These are phyloP conservation scores for Meredithiella fracta DNA, from an alignment of 2,329 filamentous ascomycete genomes.

Conservation along the genomic window DNA sequence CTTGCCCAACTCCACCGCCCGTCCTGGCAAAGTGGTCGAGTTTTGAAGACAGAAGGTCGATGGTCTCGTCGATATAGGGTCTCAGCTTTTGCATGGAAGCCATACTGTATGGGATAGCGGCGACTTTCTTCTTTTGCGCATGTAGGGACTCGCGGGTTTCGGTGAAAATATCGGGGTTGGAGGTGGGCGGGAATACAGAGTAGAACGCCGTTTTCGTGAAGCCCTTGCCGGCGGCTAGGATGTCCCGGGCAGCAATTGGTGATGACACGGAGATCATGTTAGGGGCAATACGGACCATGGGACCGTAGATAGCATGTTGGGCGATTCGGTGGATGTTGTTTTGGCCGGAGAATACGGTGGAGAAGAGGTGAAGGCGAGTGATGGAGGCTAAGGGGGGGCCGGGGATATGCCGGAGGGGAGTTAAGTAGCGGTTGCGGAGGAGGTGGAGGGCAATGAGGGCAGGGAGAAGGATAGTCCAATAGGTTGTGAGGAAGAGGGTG, in stretches of 20 bases:
- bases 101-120: conserved; percentile 36
- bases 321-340: conserved; percentile 28
- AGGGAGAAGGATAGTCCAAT: not conserved
- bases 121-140: conserved; percentile 36
- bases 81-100: conserved; percentile 34
- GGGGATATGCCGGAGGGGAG: conserved; percentile 50
- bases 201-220: conserved; percentile 39
- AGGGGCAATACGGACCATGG: conserved; percentile 18
- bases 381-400: conserved; percentile 48
- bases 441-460: conserved; percentile 22
- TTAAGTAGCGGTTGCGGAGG: conserved; percentile 31
- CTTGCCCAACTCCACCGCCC: conserved; percentile 14
- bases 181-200: conserved; percentile 36
- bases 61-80: conserved; percentile 35
- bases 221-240: conserved; percentile 33
- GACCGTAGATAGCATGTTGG: conserved; percentile 39
- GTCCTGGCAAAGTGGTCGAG: conserved; percentile 25
- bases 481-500: not conserved
- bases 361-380: conserved; percentile 24
- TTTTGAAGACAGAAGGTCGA: conserved; percentile 28
- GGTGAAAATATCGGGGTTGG: conserved; percentile 43
- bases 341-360: conserved; percentile 33
- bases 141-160: conserved; percentile 38
- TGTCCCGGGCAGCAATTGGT: conserved; percentile 19
- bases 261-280: conserved; percentile 14